A percentile compares a stretch with the other conserved stretches of the same genome.
phyloP scores from a whole-genome alignment of 23 red algal species.

The Cyanidiococcus yangmingshanensis region DNA sequence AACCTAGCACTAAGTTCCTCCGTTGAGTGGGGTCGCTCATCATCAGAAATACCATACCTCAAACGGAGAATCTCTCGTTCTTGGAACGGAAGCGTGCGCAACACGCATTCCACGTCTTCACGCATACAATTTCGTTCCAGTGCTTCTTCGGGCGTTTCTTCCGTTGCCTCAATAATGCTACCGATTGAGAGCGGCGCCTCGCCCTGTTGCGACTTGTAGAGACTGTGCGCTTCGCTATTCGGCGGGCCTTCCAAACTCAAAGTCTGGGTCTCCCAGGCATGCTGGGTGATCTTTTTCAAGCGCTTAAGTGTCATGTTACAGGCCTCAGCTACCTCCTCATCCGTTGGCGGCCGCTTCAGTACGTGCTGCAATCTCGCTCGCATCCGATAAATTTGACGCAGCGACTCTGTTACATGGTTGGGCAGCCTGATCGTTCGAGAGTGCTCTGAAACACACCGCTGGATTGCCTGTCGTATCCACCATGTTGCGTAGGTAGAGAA shows the following conservation, averaged over 20 bases:
- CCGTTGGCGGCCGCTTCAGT: background rate
- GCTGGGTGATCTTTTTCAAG: background rate
- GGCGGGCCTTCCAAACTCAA: background rate
- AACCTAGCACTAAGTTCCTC: constrained; percentile 71
- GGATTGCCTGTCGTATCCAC: constrained; percentile 54
- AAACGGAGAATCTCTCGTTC: constrained; percentile 84
- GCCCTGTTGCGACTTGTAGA: background rate
- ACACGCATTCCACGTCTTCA: constrained; percentile 77
- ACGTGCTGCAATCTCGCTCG: background rate
- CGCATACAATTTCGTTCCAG: constrained; percentile 43
- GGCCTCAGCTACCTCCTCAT: constrained; percentile 1
- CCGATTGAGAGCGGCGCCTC: constrained; percentile 37
- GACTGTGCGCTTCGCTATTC: background rate
- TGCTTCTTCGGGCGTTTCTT: constrained; percentile 54
- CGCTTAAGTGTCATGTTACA: constrained; percentile 5
- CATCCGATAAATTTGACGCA: constrained; percentile 21
- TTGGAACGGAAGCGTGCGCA: constrained; percentile 47
- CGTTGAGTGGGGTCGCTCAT: constrained; percentile 63
- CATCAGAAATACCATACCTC: constrained; percentile 76
- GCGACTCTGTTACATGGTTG: constrained; percentile 92
- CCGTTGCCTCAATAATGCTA: constrained; percentile 46
- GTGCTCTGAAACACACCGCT: constrained; percentile 23
- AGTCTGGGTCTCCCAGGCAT: constrained; percentile 9
- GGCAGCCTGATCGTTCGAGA: constrained; percentile 39
- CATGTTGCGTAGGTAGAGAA: constrained; percentile 55